A percentile compares a stretch with the other conserved stretches of the same genome.
Evolutionary conservation across 768 basidiomycete species (phyloP).

Genomic region (Rhizopogon rudus): DNA sequence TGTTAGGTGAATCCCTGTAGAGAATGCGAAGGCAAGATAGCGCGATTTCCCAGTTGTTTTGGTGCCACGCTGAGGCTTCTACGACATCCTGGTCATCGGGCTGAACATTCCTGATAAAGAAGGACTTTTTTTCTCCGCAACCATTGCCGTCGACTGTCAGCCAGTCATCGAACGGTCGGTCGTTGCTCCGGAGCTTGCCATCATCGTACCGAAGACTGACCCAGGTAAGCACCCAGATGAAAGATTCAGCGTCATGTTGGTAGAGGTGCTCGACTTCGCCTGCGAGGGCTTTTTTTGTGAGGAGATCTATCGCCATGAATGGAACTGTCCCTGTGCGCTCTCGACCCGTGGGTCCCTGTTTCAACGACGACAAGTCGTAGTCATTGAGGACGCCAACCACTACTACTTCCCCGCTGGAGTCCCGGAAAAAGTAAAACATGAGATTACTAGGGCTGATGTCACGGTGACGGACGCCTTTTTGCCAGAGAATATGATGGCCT

Average conservation of each 20-base stretch:
- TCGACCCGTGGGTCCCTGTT: not conserved
- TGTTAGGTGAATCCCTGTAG: no score
- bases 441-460: slow-evolving; percentile 9
- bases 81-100: no score
- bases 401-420: not conserved
- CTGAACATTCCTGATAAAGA: no score
- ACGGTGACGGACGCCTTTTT: slow-evolving; percentile 2
- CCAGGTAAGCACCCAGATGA: not conserved
- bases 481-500: slow-evolving; percentile 5
- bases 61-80: no score
- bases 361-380: slow-evolving; percentile 1
- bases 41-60: no score
- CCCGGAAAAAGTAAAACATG: slow-evolving; percentile 2
- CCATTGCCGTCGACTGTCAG: no score
- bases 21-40: no score
- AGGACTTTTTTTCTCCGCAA: no score
- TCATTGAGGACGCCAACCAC: slow-evolving; percentile 8
- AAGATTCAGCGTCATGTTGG: not conserved
- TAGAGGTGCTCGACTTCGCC: not conserved
- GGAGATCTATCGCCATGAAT: slow-evolving; percentile 4
- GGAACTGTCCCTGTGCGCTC: slow-evolving; percentile 9
- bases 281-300: not conserved
- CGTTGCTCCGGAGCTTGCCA: not conserved
- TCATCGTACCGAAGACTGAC: no score
- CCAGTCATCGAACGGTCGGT: no score